Evolutionary conservation across 345 rosid genomes (phyloP), one percentile per base, ranked within the genome.

Genomic region (Salix udensis): DNA sequence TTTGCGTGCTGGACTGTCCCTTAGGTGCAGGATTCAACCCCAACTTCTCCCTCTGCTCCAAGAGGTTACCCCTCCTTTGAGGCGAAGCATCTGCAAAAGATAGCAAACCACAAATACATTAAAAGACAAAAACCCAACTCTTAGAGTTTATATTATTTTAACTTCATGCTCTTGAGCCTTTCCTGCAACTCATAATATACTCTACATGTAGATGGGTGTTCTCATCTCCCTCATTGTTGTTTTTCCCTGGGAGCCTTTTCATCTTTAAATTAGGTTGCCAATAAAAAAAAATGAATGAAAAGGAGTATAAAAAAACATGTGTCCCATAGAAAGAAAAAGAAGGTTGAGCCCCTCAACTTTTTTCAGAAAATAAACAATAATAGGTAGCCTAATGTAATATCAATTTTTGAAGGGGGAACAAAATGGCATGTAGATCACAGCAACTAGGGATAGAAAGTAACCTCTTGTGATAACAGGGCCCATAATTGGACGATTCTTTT

Each of bases 1-100:
- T 79, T 73, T 75, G 83, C 23, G 78, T 65, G 77, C 83, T 85
- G 28, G 90, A 75, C n/a, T 76, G 86, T 77, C 77, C 87, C 73
- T 78, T 87, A 14, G 90, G 80, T 70, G 87, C 84, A 77, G 86
- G 67, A 78, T 82, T 87, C 88, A 96, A 76, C 52, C 98, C 98
- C 80, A 92, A 85, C 78, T 90, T 96, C 82, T 92, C 94, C 82
- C 91, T 90, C 81, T 90, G 95, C 80, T 94, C 97, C 65, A 88
- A 74, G 74, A 88, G 92, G 87, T 68, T 82, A 76, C 87, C 84
- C 73, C 87, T 92, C 80, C 87, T 85, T 48, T 84, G 84, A 44
- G 89, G 84, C 39, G 89, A 88, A 82, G 82, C 82, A 87, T 90
- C 99, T 94, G 80, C 68, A 71, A 28, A 78, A 73, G 4, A 50